Evolutionary conservation across 805 yeast genomes (phyloP).

Genomic region (Candida maesae): DNA sequence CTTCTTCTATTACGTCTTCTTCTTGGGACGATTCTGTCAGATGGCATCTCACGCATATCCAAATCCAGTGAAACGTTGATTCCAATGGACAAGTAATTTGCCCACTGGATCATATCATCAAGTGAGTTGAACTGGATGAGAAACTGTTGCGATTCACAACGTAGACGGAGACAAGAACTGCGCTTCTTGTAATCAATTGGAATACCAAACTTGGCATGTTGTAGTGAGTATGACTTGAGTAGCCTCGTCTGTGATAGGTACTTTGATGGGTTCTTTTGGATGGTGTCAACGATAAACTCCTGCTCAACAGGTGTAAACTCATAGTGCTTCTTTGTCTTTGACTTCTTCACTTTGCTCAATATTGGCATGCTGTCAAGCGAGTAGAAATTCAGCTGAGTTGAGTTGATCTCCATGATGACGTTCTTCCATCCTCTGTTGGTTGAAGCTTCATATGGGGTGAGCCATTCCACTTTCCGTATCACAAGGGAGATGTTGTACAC

Average conservation of each 20-base stretch:
- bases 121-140: slow-evolving; percentile 59
- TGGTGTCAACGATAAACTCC: slow-evolving; percentile 21
- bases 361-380: slow-evolving; percentile 33
- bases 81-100: slow-evolving; percentile 66
- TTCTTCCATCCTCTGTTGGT: slow-evolving; percentile 67
- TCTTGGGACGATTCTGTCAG: slow-evolving; percentile 76
- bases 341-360: slow-evolving; percentile 28
- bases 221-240: slow-evolving; percentile 71
- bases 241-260: slow-evolving; percentile 29
- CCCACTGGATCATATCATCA: slow-evolving; percentile 75
- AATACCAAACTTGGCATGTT: slow-evolving; percentile 77
- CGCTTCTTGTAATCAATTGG: slow-evolving; percentile 81
- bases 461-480: slow-evolving; percentile 68
- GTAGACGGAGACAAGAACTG: slow-evolving; percentile 62
- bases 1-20: slow-evolving; percentile 48
- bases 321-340: slow-evolving; percentile 26
- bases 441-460: slow-evolving; percentile 71
- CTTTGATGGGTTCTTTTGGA: slow-evolving; percentile 13
- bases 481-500: slow-evolving; percentile 56
- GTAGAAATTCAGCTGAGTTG: slow-evolving; percentile 80
- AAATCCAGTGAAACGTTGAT: slow-evolving; percentile 78
- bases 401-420: slow-evolving; percentile 69
- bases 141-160: slow-evolving; percentile 83
- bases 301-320: slow-evolving; percentile 26
- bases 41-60: slow-evolving; percentile 66